Conservation (phyloP, 495 filamentous ascomycete species). For the Cercophora scortea region DNA sequence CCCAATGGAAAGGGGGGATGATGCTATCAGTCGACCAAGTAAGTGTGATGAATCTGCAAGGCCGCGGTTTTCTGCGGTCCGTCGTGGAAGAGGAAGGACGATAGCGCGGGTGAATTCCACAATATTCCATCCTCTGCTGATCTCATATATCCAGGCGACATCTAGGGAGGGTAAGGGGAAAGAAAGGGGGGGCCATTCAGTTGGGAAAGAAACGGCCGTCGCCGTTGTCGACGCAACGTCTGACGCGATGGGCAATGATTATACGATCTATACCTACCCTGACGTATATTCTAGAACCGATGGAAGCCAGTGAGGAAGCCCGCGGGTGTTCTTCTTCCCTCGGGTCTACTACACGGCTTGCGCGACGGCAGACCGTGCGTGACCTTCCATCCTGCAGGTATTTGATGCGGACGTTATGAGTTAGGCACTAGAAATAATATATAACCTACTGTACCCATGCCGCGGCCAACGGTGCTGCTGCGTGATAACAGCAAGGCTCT, state of each 20-base stretch:
- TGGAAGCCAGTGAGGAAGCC: not conserved
- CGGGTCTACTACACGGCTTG: not conserved
- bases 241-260: not conserved
- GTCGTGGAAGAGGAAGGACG: slow-evolving; percentile 1
- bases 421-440: not conserved
- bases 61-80: not conserved
- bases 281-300: slow-evolving; percentile 2
- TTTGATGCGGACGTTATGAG: not conserved
- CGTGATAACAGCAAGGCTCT: not conserved
- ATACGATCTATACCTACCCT: too few species aligned
- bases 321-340: too few species aligned
- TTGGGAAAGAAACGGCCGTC: too few species aligned
- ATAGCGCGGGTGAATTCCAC: not conserved
- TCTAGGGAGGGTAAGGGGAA: too few species aligned
- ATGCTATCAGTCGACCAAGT: not conserved
- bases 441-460: too few species aligned
- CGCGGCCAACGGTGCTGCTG: not conserved
- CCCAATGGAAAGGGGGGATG: not conserved
- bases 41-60: not conserved
- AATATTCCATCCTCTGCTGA: not conserved
- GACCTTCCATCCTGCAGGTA: not conserved
- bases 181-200: not conserved
- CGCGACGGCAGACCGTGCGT: not conserved
- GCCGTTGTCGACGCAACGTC: not conserved
- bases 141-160: not conserved